phyloP scores from a whole-genome alignment of 2,329 filamentous ascomycete genomes.

The Gyromitra esculenta region DNA sequence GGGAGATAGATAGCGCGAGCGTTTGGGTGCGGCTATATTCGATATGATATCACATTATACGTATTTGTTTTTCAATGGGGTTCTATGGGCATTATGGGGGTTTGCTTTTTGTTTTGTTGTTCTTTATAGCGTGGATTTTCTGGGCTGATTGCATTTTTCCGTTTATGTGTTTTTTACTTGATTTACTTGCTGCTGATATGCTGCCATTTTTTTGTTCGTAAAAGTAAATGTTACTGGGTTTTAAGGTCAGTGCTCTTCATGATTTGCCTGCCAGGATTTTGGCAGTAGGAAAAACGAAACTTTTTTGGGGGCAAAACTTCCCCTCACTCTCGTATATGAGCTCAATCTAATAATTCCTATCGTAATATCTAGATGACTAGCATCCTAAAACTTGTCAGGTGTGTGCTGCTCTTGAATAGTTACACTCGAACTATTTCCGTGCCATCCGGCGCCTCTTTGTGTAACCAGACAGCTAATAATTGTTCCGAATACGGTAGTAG shows the following conservation, averaged over 20 bases:
- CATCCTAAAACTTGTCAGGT: no score
- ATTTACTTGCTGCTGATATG: neutral
- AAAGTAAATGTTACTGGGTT: neutral
- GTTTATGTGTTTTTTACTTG: neutral
- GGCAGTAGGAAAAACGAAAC: no score
- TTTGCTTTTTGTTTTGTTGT: neutral
- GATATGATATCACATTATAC: neutral
- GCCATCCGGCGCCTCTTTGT: neutral
- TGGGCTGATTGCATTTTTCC: neutral
- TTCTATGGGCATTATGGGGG: neutral
- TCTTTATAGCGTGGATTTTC: conserved; percentile 6
- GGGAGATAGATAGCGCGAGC: conserved; percentile 20
- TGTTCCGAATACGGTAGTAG: neutral
- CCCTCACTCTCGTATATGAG: no score
- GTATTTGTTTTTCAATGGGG: neutral
- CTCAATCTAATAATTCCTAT: no score
- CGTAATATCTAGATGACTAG: no score
- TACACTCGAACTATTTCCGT: neutral
- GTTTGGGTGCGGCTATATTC: neutral
- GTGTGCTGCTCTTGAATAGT: neutral
- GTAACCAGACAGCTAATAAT: neutral
- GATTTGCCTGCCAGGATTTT: neutral
- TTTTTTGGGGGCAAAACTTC: neutral
- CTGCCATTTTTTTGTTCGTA: neutral
- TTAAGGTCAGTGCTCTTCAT: neutral